phyloP scores from a whole-genome alignment of 2,329 filamentous ascomycete genomes.

The Sodiomyces alkalinus region DNA sequence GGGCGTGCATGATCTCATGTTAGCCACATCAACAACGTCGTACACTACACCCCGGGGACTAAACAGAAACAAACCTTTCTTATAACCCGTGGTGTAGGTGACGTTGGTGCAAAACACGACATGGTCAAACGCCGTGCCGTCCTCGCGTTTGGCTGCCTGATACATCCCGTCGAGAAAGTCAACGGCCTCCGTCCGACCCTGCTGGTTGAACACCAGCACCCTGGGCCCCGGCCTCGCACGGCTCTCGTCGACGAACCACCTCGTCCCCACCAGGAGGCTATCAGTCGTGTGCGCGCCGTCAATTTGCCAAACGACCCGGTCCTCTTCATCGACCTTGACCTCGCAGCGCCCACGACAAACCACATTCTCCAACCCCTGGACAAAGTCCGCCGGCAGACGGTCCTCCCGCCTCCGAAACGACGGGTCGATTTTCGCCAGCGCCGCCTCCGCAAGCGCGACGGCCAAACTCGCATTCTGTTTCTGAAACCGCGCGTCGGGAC shows the following conservation, averaged over 20 bases:
- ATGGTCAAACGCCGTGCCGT: conserved; percentile 42
- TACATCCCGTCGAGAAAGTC: conserved; percentile 36
- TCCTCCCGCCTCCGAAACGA: conserved; percentile 6
- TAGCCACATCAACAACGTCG: conserved; percentile 5
- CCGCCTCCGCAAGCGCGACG: conserved; percentile 31
- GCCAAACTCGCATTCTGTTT: conserved; percentile 45
- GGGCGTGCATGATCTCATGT: too few species aligned
- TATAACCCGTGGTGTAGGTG: conserved; percentile 37
- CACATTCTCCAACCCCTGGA: conserved; percentile 58
- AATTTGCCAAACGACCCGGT: conserved; percentile 75
- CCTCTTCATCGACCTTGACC: conserved; percentile 32
- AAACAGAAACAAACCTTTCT: conserved; percentile 17
- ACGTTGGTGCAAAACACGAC: conserved; percentile 79
- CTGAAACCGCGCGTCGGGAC: conserved; percentile 36
- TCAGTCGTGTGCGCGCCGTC: conserved; percentile 91
- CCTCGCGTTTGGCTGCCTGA: conserved; percentile 15
- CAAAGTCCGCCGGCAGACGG: conserved; percentile 46
- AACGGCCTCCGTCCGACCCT: conserved; percentile 38
- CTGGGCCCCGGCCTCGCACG: conserved; percentile 21
- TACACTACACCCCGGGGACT: not conserved
- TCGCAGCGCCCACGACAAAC: conserved; percentile 71
- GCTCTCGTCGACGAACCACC: conserved; percentile 59
- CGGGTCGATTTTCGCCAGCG: conserved; percentile 25
- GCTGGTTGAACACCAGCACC: conserved; percentile 80
- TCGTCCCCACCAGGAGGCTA: conserved; percentile 66